Evolutionary conservation across 495 filamentous ascomycete genomes (phyloP).

Genomic region (Daldinia decipiens): DNA sequence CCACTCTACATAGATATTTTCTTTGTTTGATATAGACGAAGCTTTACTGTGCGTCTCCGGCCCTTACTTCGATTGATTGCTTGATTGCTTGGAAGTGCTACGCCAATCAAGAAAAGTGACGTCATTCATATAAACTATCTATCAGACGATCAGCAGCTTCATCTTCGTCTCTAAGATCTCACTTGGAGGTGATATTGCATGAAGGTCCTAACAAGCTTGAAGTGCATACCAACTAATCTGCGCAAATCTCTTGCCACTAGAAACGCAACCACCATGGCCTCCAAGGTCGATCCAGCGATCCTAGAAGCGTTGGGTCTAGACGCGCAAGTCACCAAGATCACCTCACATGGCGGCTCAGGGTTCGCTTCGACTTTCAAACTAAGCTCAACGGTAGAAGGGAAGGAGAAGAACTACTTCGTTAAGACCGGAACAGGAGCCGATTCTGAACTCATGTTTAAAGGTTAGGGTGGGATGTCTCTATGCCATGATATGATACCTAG

Average conservation of each 20-base stretch:
- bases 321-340: slow-evolving; percentile 65
- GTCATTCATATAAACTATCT: slow-evolving; percentile 21
- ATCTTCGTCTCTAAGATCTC: not conserved
- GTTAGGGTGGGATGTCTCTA: slow-evolving; percentile 38
- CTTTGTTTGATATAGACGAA: not conserved
- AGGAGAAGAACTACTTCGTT: slow-evolving; percentile 76
- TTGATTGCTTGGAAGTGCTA: slow-evolving; percentile 5
- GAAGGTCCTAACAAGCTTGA: slow-evolving; percentile 1
- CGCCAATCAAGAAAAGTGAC: slow-evolving; percentile 22
- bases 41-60: not conserved
- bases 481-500: not conserved
- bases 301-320: slow-evolving; percentile 74
- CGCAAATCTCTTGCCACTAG: slow-evolving; percentile 2
- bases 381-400: slow-evolving; percentile 61
- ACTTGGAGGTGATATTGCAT: slow-evolving; percentile 6
- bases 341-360: slow-evolving; percentile 73
- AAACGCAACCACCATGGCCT: slow-evolving; percentile 45
- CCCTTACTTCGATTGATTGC: slow-evolving; percentile 2
- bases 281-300: slow-evolving; percentile 66
- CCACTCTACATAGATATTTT: not conserved
- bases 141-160: not conserved
- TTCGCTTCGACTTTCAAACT: slow-evolving; percentile 81
- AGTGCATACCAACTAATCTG: not conserved
- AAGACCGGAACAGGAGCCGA: slow-evolving; percentile 75
- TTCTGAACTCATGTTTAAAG: slow-evolving; percentile 80